Evolutionary conservation across 345 rosid species (phyloP).

Genomic region (Salix caprea): DNA sequence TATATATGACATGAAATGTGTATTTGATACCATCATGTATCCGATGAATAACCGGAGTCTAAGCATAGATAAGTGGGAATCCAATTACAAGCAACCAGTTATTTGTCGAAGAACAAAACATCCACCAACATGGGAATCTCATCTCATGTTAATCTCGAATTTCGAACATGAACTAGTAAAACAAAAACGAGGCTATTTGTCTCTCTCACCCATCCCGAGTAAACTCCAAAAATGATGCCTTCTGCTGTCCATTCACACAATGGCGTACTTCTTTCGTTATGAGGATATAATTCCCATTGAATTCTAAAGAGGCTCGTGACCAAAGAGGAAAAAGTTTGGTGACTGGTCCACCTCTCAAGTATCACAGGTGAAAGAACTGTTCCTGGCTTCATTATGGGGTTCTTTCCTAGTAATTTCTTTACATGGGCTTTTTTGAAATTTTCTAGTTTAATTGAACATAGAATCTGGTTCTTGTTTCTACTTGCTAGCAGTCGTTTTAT

Average conservation of each 20-base stretch:
- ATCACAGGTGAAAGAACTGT: not conserved
- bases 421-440: not conserved
- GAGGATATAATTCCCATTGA: not conserved
- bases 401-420: not conserved
- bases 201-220: not conserved
- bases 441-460: not conserved
- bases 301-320: not conserved
- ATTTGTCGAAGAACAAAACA: not conserved
- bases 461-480: constrained; percentile 27
- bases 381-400: not conserved
- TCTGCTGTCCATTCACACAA: not conserved
- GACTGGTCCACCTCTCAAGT: not conserved
- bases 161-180: not conserved
- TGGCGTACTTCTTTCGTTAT: not conserved
- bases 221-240: not conserved
- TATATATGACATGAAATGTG: too few species aligned
- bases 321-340: not conserved
- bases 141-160: not conserved
- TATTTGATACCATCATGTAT: too few species aligned
- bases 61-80: too few species aligned
- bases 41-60: too few species aligned
- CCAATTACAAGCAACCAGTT: too few species aligned
- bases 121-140: not conserved
- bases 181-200: not conserved
- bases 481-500: not conserved